Percentiles rank a stretch among this genome's conserved stretches.
Evolutionary conservation across 2,329 filamentous ascomycete genomes (phyloP).

Genomic region (Arthrobotrys entomopaga): DNA sequence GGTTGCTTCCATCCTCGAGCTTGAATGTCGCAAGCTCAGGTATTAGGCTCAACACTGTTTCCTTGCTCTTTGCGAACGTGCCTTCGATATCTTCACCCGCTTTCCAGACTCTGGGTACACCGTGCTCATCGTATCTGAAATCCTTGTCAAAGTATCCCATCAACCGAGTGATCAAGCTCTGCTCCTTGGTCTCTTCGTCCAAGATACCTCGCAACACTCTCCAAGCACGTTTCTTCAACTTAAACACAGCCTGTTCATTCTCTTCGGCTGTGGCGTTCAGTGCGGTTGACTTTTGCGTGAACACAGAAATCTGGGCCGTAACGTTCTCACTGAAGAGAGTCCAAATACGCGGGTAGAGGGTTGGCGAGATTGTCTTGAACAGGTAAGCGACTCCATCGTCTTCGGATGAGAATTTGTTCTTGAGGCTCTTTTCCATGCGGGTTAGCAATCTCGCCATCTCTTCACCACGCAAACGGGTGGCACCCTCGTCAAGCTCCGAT

Average conservation of each 20-base stretch:
- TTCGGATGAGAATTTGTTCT: constrained; percentile 76
- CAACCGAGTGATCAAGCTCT: constrained; percentile 49
- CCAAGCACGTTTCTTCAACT: constrained; percentile 93
- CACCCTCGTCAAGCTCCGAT: constrained; percentile 91
- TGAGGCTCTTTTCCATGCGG: constrained; percentile 92
- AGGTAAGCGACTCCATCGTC: constrained; percentile 44
- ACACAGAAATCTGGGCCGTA: constrained; percentile 57
- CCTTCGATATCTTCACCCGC: constrained; percentile 97
- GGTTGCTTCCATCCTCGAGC: constrained; percentile 78
- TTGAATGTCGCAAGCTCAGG: constrained; percentile 87
- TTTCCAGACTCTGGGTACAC: constrained; percentile 95
- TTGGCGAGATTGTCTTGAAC: constrained; percentile 53
- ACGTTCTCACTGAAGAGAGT: constrained; percentile 83
- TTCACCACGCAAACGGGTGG: constrained; percentile 83
- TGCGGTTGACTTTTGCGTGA: constrained; percentile 61
- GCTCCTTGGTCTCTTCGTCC: constrained; percentile 75
- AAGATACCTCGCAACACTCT: constrained; percentile 87
- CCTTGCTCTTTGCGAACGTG: constrained; percentile 87
- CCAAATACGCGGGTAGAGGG: constrained; percentile 96
- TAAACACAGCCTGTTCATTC: constrained; percentile 91
- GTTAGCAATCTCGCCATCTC: constrained; percentile 94
- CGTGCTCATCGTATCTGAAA: constrained; percentile 95
- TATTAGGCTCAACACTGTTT: constrained; percentile 90
- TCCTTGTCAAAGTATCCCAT: constrained; percentile 82
- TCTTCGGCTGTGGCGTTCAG: constrained; percentile 93